Evolutionary conservation across 805 yeast genomes (phyloP), one percentile per base, ranked within the genome.

Genomic region (Schwanniomyces vanrijiae): DNA sequence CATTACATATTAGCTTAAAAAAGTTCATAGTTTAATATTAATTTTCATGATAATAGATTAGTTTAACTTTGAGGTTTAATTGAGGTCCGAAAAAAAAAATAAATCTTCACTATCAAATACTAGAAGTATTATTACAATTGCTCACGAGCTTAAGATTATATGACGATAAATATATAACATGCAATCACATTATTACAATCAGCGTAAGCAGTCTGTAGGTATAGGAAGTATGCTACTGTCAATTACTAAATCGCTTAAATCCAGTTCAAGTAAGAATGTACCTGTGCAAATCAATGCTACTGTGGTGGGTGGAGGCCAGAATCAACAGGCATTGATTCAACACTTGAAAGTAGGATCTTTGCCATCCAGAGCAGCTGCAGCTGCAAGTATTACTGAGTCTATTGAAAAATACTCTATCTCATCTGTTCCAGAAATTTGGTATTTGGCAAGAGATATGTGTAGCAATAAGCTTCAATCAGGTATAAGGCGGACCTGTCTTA

Each of bases 341-440:
- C 71, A 69, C 28, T 62, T 77, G 7, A 64, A 69, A 48, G 53
- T 59, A 25, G 76, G 75, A 1, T 58, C 75, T 0, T 48, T 64
- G 7, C 57, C 74, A 1, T 53, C 47, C 18, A 66, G 83, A 50
- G 69, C 78, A 1, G 68, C 75, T 1, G 82, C 86, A 0, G 82
- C 87, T 0, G 69, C 68, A 2, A 63, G 74, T 18, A 63, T 89
- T 37, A 66, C 78, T 5, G 73, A 73, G 2, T 69, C 81, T 3
- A 62, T 88, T 2, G 75, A 75, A 19, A 77, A 74, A 41, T 75
- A 74, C 42, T 69, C 83, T 3, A 75, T 82, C 2, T 73, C 84
- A 0, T 77, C 86, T 2, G 73, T 88, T 3, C 83, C 88, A 0
- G 90, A 86, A 51, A 73, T 88, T 1, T 89, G 96, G 96, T 81